Percentiles rank a stretch among this genome's conserved stretches.
These are phyloP conservation scores for Dryas drummondii DNA, from an alignment of 306 rosid species.

Conservation along the genomic window DNA sequence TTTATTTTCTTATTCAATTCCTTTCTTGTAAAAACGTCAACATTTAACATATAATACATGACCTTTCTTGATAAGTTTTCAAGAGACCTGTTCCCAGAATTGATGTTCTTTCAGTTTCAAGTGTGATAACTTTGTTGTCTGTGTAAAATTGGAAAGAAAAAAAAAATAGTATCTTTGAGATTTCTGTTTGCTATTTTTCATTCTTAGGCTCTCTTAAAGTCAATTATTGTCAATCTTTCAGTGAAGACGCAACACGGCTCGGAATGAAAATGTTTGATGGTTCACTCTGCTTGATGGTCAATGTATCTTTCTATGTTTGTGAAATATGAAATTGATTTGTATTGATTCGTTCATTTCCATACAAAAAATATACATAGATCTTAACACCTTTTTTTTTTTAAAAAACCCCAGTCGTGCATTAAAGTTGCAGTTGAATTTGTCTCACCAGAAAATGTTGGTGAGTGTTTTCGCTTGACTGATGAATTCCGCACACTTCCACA, in stretches of 20 bases:
- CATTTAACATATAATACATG: background rate
- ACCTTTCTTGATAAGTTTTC: background rate
- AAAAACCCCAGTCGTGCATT: slow-evolving; percentile 56
- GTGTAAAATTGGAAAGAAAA: background rate
- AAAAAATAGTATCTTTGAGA: background rate
- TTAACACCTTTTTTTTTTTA: background rate
- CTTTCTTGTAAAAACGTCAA: background rate
- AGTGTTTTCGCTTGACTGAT: slow-evolving; percentile 68
- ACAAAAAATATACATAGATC: background rate
- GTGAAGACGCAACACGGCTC: background rate
- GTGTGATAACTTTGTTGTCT: background rate
- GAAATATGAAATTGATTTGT: background rate
- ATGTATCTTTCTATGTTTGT: background rate
- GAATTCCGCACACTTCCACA: slow-evolving; percentile 76
- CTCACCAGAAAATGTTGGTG: slow-evolving; percentile 78
- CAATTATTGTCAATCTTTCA: background rate
- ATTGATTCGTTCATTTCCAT: background rate
- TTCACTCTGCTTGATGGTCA: background rate
- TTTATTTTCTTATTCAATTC: background rate
- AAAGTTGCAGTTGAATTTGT: slow-evolving; percentile 85
- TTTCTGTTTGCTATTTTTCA: background rate
- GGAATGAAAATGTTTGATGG: background rate
- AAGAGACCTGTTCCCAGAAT: background rate
- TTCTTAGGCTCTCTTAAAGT: background rate
- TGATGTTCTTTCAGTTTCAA: background rate